Percentiles rank a stretch among this genome's conserved stretches.
Conservation (phyloP, 495 filamentous ascomycete genomes). For the Acidiella bohemica region DNA sequence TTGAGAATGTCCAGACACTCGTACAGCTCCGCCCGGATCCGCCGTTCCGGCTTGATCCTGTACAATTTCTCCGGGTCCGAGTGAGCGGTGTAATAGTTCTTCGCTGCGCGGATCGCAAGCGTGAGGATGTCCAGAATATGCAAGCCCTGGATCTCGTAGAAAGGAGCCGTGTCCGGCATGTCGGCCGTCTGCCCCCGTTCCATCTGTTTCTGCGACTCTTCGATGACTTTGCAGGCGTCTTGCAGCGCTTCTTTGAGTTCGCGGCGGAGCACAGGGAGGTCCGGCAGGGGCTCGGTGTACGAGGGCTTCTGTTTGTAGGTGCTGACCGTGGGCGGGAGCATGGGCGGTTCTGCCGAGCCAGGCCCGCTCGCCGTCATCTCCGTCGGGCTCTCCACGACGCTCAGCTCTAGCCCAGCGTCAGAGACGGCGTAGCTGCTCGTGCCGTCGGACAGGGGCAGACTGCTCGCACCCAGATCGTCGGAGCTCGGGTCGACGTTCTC, state of each 20-base stretch:
- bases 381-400: slow-evolving; percentile 43
- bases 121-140: slow-evolving; percentile 86
- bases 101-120: slow-evolving; percentile 83
- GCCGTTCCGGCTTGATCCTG: slow-evolving; percentile 67
- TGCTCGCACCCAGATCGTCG: slow-evolving; percentile 6
- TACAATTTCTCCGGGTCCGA: slow-evolving; percentile 70
- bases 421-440: slow-evolving; percentile 10
- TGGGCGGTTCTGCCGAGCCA: slow-evolving; percentile 48
- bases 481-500: slow-evolving; percentile 15
- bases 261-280: slow-evolving; percentile 58
- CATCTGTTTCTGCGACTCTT: slow-evolving; percentile 24
- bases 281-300: slow-evolving; percentile 73
- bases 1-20: slow-evolving; percentile 80
- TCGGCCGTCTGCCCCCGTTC: slow-evolving; percentile 20
- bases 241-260: slow-evolving; percentile 57
- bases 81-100: slow-evolving; percentile 86
- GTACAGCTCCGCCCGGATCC: slow-evolving; percentile 69
- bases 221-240: slow-evolving; percentile 50
- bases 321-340: slow-evolving; percentile 91
- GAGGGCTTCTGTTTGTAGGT: slow-evolving; percentile 86
- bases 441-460: slow-evolving; percentile 14
- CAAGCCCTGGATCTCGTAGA: slow-evolving; percentile 79
- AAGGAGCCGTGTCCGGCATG: slow-evolving; percentile 37
- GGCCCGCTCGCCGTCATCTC: slow-evolving; percentile 39
- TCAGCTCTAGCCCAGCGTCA: slow-evolving; percentile 20